phyloP scores from a whole-genome alignment of 345 rosid genomes.

The Melastoma malabathricum region DNA sequence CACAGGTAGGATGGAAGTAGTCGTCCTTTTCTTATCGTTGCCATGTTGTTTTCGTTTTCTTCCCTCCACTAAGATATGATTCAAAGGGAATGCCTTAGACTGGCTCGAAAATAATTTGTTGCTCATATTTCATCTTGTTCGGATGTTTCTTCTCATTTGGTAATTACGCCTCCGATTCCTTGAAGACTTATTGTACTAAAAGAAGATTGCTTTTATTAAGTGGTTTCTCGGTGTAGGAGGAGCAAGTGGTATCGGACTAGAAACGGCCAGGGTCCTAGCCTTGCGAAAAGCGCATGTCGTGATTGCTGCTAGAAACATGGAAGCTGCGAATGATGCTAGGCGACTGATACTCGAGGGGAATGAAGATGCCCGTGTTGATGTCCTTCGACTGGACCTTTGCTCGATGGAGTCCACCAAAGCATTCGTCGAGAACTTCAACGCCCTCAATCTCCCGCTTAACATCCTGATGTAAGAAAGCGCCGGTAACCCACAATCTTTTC shows the following conservation, averaged over 20 bases:
- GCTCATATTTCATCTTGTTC: no score
- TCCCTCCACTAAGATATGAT: not conserved
- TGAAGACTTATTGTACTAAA: no score
- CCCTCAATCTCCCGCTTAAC: slow-evolving; percentile 59
- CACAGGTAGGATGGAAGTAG: slow-evolving; percentile 33
- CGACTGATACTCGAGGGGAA: slow-evolving; percentile 22
- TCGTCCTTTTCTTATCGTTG: not conserved
- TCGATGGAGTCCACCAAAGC: slow-evolving; percentile 41
- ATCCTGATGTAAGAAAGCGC: slow-evolving; percentile 40
- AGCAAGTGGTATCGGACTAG: slow-evolving; percentile 84
- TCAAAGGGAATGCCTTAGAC: not conserved
- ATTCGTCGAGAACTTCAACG: slow-evolving; percentile 32
- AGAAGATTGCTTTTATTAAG: no score
- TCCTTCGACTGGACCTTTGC: slow-evolving; percentile 43
- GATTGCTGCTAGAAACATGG: slow-evolving; percentile 63
- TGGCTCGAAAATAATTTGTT: not conserved
- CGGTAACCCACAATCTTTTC: not conserved
- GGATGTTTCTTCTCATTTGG: no score
- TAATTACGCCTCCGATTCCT: no score
- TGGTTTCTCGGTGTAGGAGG: slow-evolving; percentile 37
- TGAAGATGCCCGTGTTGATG: slow-evolving; percentile 35
- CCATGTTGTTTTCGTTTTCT: not conserved
- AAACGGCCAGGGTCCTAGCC: slow-evolving; percentile 76
- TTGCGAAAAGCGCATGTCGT: slow-evolving; percentile 55
- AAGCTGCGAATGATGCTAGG: slow-evolving; percentile 62